These are phyloP conservation scores for Tricholoma terreum DNA, from an alignment of 768 basidiomycete genomes.

Conservation along the genomic window DNA sequence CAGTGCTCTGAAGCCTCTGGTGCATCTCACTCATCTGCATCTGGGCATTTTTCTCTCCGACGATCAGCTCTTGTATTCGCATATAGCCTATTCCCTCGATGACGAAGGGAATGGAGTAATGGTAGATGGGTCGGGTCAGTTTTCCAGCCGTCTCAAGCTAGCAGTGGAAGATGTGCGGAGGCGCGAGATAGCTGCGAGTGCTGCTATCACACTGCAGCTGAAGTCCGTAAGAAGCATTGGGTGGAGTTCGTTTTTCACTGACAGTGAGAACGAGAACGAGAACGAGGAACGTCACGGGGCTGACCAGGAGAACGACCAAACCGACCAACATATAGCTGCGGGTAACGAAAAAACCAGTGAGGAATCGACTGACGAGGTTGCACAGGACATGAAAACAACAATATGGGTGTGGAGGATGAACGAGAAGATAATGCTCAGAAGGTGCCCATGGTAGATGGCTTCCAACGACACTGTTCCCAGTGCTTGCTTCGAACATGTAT, in stretches of 20 bases:
- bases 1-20: slow-evolving; percentile 43
- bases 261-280: slow-evolving; percentile 10
- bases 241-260: slow-evolving; percentile 52
- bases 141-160: slow-evolving; percentile 30
- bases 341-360: neutral
- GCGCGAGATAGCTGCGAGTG: slow-evolving; percentile 47
- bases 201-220: slow-evolving; percentile 42
- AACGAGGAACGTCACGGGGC: slow-evolving; percentile 4
- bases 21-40: slow-evolving; percentile 46
- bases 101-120: slow-evolving; percentile 21
- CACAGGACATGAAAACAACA: slow-evolving; percentile 28
- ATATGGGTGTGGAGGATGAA: slow-evolving; percentile 38
- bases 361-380: slow-evolving; percentile 1
- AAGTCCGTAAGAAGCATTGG: slow-evolving; percentile 41
- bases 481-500: neutral
- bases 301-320: slow-evolving; percentile 16
- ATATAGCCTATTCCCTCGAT: slow-evolving; percentile 41
- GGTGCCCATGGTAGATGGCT: slow-evolving; percentile 33
- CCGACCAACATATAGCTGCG: neutral
- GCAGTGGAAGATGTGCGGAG: slow-evolving; percentile 31
- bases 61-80: slow-evolving; percentile 44
- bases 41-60: slow-evolving; percentile 65
- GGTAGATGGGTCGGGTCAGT: slow-evolving; percentile 32
- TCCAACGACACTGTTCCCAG: neutral
- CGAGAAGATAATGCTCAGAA: slow-evolving; percentile 41